Conservation (phyloP, 441 rosid genomes). For the Populus hybrid region DNA sequence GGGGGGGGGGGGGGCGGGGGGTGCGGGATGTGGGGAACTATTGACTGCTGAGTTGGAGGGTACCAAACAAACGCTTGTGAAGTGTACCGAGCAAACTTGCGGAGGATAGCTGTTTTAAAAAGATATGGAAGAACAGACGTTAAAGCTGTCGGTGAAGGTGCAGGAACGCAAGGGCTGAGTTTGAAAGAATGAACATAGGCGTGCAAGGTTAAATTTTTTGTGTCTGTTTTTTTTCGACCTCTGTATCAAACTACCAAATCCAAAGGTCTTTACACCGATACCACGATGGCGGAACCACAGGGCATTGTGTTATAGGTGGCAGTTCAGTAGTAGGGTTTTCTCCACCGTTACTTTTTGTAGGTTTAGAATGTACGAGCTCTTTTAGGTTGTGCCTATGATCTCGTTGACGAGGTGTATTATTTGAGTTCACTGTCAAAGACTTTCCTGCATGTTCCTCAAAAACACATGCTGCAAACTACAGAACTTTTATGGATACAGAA, state of each 20-base stretch:
- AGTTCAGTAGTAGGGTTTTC: not conserved
- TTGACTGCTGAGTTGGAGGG: constrained; percentile 53
- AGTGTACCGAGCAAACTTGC: constrained; percentile 57
- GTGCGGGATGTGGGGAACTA: no score
- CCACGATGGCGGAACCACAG: not conserved
- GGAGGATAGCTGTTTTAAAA: constrained; percentile 57
- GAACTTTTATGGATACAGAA: no score
- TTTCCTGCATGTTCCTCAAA: no score
- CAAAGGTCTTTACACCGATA: not conserved
- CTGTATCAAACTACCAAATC: no score
- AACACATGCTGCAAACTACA: no score
- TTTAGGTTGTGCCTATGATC: not conserved
- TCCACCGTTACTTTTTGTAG: not conserved
- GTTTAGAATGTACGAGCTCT: not conserved
- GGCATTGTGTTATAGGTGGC: not conserved
- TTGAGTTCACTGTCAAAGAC: no score
- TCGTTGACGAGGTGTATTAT: not conserved
- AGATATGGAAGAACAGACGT: constrained; percentile 77
- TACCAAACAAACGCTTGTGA: constrained; percentile 57
- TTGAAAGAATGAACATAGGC: constrained; percentile 46
- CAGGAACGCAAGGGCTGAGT: constrained; percentile 65
- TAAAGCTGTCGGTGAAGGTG: constrained; percentile 68
- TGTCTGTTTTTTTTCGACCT: no score
- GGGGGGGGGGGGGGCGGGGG: no score
- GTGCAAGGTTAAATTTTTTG: not conserved